phyloP scores from a whole-genome alignment of 2,329 filamentous ascomycete species.

The Cytospora paraplurivora region DNA sequence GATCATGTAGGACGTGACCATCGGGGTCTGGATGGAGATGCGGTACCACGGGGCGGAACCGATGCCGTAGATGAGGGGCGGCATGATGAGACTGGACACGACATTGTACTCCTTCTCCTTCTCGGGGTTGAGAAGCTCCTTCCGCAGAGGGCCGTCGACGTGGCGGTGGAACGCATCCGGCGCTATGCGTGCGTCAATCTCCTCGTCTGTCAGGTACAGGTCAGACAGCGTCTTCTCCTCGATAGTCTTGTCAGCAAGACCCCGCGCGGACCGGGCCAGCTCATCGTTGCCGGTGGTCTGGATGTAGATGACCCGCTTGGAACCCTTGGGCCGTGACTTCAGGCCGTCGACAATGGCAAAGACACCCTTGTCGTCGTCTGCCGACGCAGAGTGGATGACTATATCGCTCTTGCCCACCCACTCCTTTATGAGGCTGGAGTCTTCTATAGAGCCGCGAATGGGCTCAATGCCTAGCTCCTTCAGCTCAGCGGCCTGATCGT shows the following conservation, averaged over 20 bases:
- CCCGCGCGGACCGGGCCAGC: constrained; percentile 21
- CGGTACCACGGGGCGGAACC: constrained; percentile 24
- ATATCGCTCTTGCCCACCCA: constrained; percentile 27
- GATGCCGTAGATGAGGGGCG: constrained; percentile 26
- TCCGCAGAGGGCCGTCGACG: constrained; percentile 24
- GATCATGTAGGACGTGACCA: constrained; percentile 26
- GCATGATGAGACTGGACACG: constrained; percentile 28
- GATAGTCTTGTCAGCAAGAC: constrained; percentile 4
- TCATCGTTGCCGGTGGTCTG: constrained; percentile 30
- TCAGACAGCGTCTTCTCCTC: constrained; percentile 27
- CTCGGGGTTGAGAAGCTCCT: constrained; percentile 21
- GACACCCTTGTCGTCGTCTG: constrained; percentile 22
- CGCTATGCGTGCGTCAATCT: constrained; percentile 20
- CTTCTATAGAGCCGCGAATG: constrained; percentile 21
- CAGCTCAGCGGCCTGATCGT: constrained; percentile 26
- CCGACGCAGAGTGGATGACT: constrained; percentile 26
- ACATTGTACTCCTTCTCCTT: constrained; percentile 26
- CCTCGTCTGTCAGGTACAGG: constrained; percentile 24
- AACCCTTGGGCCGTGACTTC: constrained; percentile 16
- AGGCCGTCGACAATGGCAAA: constrained; percentile 26
- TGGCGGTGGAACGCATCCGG: constrained; percentile 27
- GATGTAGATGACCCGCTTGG: constrained; percentile 28
- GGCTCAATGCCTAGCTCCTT: constrained; percentile 23
- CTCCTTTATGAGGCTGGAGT: constrained; percentile 22
- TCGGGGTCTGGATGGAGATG: constrained; percentile 28